These are phyloP conservation scores for Aquilaria yunnanensis DNA, from an alignment of 345 rosid species.

Conservation along the genomic window DNA sequence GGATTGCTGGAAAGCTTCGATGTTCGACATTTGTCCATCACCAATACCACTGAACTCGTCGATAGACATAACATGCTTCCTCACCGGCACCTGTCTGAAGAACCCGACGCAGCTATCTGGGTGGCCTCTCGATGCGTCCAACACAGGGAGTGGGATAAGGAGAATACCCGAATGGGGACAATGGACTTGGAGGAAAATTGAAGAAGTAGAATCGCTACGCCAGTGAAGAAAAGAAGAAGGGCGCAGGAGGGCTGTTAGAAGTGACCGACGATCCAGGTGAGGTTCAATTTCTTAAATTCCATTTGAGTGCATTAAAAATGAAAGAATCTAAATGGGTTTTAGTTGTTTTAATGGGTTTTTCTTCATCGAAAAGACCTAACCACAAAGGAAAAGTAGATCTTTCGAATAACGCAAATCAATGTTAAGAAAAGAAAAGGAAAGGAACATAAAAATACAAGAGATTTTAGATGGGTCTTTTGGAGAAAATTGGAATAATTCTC, in stretches of 20 bases:
- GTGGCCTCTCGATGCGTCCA: constrained; percentile 4
- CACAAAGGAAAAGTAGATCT: neutral
- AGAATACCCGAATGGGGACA: constrained; percentile 23
- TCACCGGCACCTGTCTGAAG: constrained; percentile 21
- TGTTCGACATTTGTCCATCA: constrained; percentile 71
- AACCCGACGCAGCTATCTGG: constrained; percentile 32
- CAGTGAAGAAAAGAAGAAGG: constrained; percentile 39
- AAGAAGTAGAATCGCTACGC: constrained; percentile 40
- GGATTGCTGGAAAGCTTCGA: constrained; percentile 68
- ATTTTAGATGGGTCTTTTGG: neutral
- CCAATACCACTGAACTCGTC: constrained; percentile 88
- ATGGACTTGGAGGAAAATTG: constrained; percentile 50
- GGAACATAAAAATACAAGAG: neutral
- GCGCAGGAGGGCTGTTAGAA: constrained; percentile 43
- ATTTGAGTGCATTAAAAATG: constrained; percentile 11
- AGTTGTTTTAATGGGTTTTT: neutral
- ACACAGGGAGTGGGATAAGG: constrained; percentile 15
- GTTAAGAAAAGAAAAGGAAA: neutral
- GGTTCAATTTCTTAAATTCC: constrained; percentile 40
- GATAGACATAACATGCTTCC: constrained; percentile 63
- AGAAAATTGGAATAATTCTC: neutral
- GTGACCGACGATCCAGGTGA: constrained; percentile 10
- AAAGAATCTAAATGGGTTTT: neutral
- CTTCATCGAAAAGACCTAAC: neutral
- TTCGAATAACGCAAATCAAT: neutral